These are phyloP conservation scores for Lathyrus sativus DNA, from an alignment of 306 rosid genomes.

Conservation along the genomic window DNA sequence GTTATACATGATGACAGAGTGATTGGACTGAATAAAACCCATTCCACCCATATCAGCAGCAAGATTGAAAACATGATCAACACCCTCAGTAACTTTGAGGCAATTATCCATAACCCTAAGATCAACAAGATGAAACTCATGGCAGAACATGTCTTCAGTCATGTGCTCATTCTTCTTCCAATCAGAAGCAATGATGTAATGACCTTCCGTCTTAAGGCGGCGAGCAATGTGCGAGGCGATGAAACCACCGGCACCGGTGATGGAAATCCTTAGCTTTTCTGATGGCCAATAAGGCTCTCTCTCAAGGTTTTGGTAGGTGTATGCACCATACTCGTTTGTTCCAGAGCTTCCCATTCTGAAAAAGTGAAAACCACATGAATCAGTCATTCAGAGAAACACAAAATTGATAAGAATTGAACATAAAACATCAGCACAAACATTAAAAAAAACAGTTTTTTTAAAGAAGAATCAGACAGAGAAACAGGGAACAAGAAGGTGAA, in stretches of 20 bases:
- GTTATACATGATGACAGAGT: slow-evolving; percentile 94
- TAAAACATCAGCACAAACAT: slow-evolving; percentile 2
- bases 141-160: slow-evolving; percentile 95
- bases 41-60: slow-evolving; percentile 99
- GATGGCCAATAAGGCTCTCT: slow-evolving; percentile 95
- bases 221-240: slow-evolving; percentile 98
- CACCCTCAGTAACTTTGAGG: slow-evolving; percentile 75
- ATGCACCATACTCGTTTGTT: slow-evolving; percentile 62
- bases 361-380: slow-evolving; percentile 49
- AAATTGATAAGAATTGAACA: slow-evolving; percentile 4
- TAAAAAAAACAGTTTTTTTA: slow-evolving; percentile 24
- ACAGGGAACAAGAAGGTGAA: no score
- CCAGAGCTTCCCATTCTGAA: slow-evolving; percentile 86
- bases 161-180: slow-evolving; percentile 99
- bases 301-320: slow-evolving; percentile 79
- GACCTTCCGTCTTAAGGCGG: slow-evolving; percentile 91
- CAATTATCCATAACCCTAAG: slow-evolving; percentile 99
- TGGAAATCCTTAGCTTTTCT: slow-evolving; percentile 80
- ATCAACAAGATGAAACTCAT: slow-evolving; percentile 93
- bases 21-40: slow-evolving; percentile 99
- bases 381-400: slow-evolving; percentile 18
- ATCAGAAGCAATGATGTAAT: slow-evolving; percentile 92
- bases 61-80: slow-evolving; percentile 92
- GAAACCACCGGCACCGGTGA: slow-evolving; percentile 97
- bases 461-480: slow-evolving; percentile 16